Conservation (phyloP, 371 early-diverging fungal genomes). For the Umbelopsis sp. region DNA sequence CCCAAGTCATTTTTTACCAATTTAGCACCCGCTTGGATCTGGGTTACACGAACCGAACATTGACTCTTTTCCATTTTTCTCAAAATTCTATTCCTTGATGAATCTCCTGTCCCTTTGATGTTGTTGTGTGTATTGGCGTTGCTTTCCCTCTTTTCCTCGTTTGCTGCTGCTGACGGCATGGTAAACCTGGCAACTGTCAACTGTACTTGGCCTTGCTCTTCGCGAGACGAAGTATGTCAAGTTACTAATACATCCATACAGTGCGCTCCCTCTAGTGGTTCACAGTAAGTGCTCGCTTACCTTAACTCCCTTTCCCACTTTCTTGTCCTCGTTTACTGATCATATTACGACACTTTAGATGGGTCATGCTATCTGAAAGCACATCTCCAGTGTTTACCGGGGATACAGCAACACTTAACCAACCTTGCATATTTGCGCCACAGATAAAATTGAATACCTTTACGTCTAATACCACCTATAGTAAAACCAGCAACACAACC, state of each 20-base stretch:
- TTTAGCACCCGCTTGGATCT: constrained; percentile 17
- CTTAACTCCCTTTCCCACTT: neutral
- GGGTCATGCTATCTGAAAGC: constrained; percentile 26
- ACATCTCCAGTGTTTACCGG: constrained; percentile 31
- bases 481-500: constrained; percentile 17
- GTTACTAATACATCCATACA: constrained; percentile 23
- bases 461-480: neutral
- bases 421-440: constrained; percentile 31
- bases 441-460: constrained; percentile 5
- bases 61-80: constrained; percentile 19
- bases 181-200: constrained; percentile 20
- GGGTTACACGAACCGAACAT: constrained; percentile 19
- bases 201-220: constrained; percentile 36
- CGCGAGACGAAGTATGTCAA: constrained; percentile 23
- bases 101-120: constrained; percentile 16
- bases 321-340: neutral
- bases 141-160: neutral
- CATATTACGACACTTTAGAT: constrained; percentile 20
- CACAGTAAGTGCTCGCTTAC: constrained; percentile 26
- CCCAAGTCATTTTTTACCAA: too few species aligned
- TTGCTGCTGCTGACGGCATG: neutral
- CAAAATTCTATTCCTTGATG: constrained; percentile 18
- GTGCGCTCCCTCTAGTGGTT: constrained; percentile 24
- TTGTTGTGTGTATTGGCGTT: neutral
- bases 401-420: constrained; percentile 26